Evolutionary conservation across 1,284 basidiomycete genomes (phyloP).

Genomic region (Takashimella koratensis): DNA sequence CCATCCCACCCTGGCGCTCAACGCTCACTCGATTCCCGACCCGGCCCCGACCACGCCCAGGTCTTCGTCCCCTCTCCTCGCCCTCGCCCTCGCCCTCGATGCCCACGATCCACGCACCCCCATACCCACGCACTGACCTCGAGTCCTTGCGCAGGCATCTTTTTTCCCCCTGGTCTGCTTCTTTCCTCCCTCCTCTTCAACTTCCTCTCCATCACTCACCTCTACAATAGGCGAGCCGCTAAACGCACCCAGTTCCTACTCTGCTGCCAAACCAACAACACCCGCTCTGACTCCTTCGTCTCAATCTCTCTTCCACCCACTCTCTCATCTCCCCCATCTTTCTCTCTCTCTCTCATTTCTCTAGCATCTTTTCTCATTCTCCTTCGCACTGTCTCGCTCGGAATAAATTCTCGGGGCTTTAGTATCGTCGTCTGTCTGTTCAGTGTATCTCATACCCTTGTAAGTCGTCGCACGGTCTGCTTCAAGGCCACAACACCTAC

Average conservation of each 20-base stretch:
- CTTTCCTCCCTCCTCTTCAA: not conserved
- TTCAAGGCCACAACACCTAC: not conserved
- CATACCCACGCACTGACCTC: not conserved
- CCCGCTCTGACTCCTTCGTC: not conserved
- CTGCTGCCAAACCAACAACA: not conserved
- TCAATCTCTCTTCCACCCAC: not conserved
- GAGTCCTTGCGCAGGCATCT: not conserved
- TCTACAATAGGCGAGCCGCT: not conserved
- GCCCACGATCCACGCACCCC: not conserved
- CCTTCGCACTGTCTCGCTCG: too few species aligned
- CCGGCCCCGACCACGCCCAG: too few species aligned
- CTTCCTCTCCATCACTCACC: not conserved
- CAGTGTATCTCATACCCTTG: not conserved
- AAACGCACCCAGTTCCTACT: too few species aligned
- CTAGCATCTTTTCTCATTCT: not conserved
- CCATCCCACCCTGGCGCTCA: not conserved
- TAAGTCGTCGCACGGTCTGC: not conserved
- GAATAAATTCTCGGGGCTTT: too few species aligned
- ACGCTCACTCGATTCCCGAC: not conserved
- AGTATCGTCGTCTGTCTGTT: not conserved
- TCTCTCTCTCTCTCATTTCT: not conserved
- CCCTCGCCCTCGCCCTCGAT: too few species aligned
- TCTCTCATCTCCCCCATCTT: not conserved
- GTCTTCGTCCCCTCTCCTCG: too few species aligned
- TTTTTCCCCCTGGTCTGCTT: not conserved